phyloP scores from a whole-genome alignment of 805 yeast genomes.

The Lachancea meyersii region DNA sequence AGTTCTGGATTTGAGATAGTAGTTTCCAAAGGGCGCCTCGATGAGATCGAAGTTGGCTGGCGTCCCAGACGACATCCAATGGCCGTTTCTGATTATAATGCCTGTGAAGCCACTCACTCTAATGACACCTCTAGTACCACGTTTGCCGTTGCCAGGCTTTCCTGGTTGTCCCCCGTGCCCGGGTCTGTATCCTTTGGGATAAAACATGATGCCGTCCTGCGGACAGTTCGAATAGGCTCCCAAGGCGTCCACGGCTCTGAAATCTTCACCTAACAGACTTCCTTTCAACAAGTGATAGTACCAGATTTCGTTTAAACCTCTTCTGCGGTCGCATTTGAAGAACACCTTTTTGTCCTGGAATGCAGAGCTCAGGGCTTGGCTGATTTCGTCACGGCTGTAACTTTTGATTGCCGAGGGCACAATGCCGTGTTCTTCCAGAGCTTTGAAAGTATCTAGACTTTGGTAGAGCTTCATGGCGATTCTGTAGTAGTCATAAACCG shows the following conservation, averaged over 20 bases:
- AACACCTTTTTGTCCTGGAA: slow-evolving; percentile 50
- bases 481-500: slow-evolving; percentile 65
- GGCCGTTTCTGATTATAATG: slow-evolving; percentile 70
- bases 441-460: slow-evolving; percentile 58
- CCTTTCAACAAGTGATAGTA: slow-evolving; percentile 74
- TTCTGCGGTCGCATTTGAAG: slow-evolving; percentile 51
- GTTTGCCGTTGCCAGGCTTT: slow-evolving; percentile 13
- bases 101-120: slow-evolving; percentile 40
- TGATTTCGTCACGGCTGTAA: slow-evolving; percentile 51
- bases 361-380: slow-evolving; percentile 43
- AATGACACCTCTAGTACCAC: slow-evolving; percentile 26
- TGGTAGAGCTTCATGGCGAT: slow-evolving; percentile 53
- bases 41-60: slow-evolving; percentile 70
- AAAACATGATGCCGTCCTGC: slow-evolving; percentile 55
- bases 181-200: slow-evolving; percentile 54
- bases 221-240: slow-evolving; percentile 57
- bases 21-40: slow-evolving; percentile 67
- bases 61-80: slow-evolving; percentile 73
- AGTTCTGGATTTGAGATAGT: slow-evolving; percentile 56
- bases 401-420: slow-evolving; percentile 53
- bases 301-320: slow-evolving; percentile 52
- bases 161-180: slow-evolving; percentile 13
- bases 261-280: slow-evolving; percentile 59
- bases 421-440: slow-evolving; percentile 64
- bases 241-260: slow-evolving; percentile 55